These are phyloP conservation scores for Colletotrichum simmondsii DNA, from an alignment of 2,329 filamentous ascomycete genomes.

Conservation along the genomic window DNA sequence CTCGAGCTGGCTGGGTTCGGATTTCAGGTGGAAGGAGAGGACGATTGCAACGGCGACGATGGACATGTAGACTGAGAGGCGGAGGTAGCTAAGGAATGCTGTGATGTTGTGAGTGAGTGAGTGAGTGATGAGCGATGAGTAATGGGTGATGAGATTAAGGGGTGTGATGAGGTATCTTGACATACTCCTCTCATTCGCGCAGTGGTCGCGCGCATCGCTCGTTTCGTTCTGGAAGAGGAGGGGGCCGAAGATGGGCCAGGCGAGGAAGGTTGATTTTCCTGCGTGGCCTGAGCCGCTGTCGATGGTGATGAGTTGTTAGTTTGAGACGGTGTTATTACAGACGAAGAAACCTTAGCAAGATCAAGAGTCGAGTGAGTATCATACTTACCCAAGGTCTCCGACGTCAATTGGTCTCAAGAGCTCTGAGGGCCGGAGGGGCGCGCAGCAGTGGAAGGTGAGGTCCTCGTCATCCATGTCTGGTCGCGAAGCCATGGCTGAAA, in stretches of 20 bases:
- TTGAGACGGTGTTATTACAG: no score
- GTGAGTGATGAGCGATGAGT: neutral
- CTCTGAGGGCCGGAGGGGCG: conserved; percentile 45
- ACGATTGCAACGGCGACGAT: conserved; percentile 91
- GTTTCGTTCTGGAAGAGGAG: conserved; percentile 80
- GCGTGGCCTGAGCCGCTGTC: conserved; percentile 38
- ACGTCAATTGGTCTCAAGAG: conserved; percentile 57
- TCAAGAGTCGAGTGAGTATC: no score
- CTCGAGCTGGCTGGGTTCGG: conserved; percentile 76
- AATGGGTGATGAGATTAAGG: neutral
- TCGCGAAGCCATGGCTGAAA: neutral
- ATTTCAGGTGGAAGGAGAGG: conserved; percentile 90
- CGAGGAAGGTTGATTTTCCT: conserved; percentile 60
- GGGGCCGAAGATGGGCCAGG: conserved; percentile 72
- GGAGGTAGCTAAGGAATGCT: conserved; percentile 90
- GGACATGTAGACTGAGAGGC: conserved; percentile 89
- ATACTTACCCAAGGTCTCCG: conserved; percentile 50
- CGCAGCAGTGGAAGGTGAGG: conserved; percentile 50
- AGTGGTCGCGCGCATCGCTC: conserved; percentile 81
- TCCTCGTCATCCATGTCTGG: conserved; percentile 48
- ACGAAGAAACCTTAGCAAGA: no score
- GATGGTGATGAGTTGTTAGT: neutral
- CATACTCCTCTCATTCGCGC: conserved; percentile 79
- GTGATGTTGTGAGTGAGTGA: neutral
- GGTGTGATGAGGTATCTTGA: neutral